Evolutionary conservation across 2,329 filamentous ascomycete genomes (phyloP).

Genomic region (Trichoderma lentiforme): DNA sequence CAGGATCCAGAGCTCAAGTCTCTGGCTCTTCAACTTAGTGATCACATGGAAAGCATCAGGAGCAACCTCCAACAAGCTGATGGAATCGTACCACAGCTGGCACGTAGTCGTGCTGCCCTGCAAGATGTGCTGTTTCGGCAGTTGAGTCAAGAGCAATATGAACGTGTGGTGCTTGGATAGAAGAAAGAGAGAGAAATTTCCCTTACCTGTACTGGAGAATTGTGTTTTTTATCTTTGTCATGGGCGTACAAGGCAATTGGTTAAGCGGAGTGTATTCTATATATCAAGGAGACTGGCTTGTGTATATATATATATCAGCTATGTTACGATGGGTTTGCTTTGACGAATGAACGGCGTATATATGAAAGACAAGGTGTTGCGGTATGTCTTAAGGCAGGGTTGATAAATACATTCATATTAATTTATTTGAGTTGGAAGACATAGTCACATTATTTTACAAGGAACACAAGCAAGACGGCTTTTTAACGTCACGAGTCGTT

Average conservation of each 20-base stretch:
- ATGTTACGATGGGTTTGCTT: neutral
- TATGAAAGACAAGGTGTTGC: neutral
- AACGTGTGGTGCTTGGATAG: conserved; percentile 45
- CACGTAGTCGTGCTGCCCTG: conserved; percentile 46
- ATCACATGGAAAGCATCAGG: conserved; percentile 55
- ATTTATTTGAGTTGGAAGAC: neutral
- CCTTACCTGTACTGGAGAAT: neutral
- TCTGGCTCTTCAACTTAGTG: conserved; percentile 48
- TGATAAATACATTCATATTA: neutral
- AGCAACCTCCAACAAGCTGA: conserved; percentile 53
- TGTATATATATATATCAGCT: neutral
- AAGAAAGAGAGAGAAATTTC: neutral
- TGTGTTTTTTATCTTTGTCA: neutral
- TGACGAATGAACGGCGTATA: neutral
- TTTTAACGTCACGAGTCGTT: conserved; percentile 12
- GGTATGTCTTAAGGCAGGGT: neutral
- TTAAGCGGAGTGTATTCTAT: neutral
- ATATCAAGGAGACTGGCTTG: neutral
- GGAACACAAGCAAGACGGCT: neutral
- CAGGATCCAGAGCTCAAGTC: conserved; percentile 39
- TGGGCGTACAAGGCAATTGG: neutral
- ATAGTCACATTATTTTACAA: neutral
- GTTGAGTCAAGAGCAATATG: conserved; percentile 44
- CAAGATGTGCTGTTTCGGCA: conserved; percentile 47
- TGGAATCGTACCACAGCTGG: conserved; percentile 48